phyloP scores from a whole-genome alignment of 306 rosid species.

The Carpinus viminea region DNA sequence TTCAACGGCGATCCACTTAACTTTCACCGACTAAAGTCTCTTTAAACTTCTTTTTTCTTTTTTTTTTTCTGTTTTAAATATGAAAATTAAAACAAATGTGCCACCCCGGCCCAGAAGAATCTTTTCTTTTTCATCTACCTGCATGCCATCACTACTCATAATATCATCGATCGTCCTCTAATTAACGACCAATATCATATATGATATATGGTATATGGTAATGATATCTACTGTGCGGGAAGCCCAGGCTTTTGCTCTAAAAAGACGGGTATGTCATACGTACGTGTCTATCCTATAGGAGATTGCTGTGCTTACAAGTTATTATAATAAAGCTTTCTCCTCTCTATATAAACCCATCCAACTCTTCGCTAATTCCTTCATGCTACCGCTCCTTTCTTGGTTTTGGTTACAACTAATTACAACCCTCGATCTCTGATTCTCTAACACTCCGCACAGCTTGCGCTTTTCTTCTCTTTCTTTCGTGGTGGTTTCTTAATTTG shows the following conservation, averaged over 20 bases:
- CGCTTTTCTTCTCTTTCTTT: background rate
- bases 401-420: background rate
- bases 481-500: background rate
- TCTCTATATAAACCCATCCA: conserved; percentile 27
- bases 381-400: conserved; percentile 13
- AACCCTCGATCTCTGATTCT: background rate
- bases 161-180: too few relatives aligned
- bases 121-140: conserved; percentile 7
- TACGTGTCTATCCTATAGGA: background rate
- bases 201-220: too few relatives aligned
- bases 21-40: conserved; percentile 25
- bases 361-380: conserved; percentile 31
- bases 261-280: background rate
- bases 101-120: background rate
- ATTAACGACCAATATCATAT: too few relatives aligned
- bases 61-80: background rate
- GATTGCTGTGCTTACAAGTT: background rate
- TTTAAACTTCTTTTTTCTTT: background rate
- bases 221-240: too few relatives aligned
- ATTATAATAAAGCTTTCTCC: background rate
- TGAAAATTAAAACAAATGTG: background rate
- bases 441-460: background rate
- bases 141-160: background rate
- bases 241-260: background rate
- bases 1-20: background rate